Evolutionary conservation across 2,329 filamentous ascomycete genomes (phyloP).

Genomic region (Epichloe glyceriae): DNA sequence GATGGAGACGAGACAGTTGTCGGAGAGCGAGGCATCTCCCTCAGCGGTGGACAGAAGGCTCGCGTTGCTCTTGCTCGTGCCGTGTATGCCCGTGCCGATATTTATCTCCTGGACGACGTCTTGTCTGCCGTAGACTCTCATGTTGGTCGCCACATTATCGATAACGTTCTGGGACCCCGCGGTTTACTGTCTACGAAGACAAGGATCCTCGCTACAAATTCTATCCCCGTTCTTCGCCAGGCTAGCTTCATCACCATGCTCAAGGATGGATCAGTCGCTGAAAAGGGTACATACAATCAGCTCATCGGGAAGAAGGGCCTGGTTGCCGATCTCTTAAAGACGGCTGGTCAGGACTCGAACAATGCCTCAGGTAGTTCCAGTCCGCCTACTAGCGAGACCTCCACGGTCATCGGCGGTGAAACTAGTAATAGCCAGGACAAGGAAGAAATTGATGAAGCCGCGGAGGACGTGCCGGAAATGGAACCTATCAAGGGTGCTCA

Average conservation of each 20-base stretch:
- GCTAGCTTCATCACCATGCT: constrained; percentile 81
- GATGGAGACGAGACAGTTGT: constrained; percentile 96
- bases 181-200: constrained; percentile 79
- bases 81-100: constrained; percentile 91
- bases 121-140: constrained; percentile 97
- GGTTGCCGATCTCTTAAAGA: constrained; percentile 71
- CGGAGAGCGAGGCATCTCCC: constrained; percentile 87
- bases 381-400: constrained; percentile 37
- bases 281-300: constrained; percentile 82
- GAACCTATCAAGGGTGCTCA: constrained; percentile 54
- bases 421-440: constrained; percentile 38
- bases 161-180: constrained; percentile 77
- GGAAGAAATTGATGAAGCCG: constrained; percentile 61
- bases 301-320: constrained; percentile 89
- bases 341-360: constrained; percentile 49
- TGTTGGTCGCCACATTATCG: constrained; percentile 86
- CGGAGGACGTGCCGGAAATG: constrained; percentile 64
- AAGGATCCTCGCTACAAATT: constrained; percentile 85
- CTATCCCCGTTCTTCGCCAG: constrained; percentile 79
- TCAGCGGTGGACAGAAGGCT: constrained; percentile 93
- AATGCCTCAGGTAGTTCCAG: constrained; percentile 31
- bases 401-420: constrained; percentile 41
- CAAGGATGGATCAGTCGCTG: constrained; percentile 68
- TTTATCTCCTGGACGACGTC: constrained; percentile 89
- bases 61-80: constrained; percentile 83